phyloP scores from a whole-genome alignment of 129 eudicot genomes.

The Chrysanthemum lavandulifolium region DNA sequence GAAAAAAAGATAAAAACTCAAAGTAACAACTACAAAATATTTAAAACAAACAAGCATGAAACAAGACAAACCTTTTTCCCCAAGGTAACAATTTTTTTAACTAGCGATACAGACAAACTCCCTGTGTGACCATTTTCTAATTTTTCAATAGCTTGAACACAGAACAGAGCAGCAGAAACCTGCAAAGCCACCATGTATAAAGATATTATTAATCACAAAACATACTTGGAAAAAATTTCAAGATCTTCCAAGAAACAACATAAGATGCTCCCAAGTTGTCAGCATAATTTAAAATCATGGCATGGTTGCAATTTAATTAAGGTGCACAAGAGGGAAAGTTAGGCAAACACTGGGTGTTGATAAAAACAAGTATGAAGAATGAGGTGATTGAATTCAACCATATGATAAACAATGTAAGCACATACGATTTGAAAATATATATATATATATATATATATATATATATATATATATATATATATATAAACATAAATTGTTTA shows the following conservation, averaged over 20 bases:
- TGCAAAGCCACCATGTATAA: constrained; percentile 30
- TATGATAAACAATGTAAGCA: neutral
- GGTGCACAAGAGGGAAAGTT: no score
- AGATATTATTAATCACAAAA: neutral
- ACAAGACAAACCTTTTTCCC: constrained; percentile 53
- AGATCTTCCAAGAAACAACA: constrained; percentile 3
- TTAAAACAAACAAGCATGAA: constrained; percentile 20
- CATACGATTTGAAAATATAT: constrained; percentile 1
- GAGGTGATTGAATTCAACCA: neutral
- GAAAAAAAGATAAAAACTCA: neutral
- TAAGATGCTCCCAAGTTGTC: constrained; percentile 8
- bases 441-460: neutral
- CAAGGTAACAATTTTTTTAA: constrained; percentile 44
- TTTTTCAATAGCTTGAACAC: constrained; percentile 64
- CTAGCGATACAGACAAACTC: constrained; percentile 64
- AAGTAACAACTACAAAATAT: neutral
- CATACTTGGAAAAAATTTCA: neutral
- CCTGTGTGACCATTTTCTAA: constrained; percentile 56
- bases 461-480: no score
- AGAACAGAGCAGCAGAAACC: constrained; percentile 72
- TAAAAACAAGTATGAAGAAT: no score
- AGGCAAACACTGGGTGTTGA: no score
- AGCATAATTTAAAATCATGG: neutral
- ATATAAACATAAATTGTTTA: no score
- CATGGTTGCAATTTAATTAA: no score